Conservation (phyloP, 805 yeast species). For the Komagataella pseudopastoris region DNA sequence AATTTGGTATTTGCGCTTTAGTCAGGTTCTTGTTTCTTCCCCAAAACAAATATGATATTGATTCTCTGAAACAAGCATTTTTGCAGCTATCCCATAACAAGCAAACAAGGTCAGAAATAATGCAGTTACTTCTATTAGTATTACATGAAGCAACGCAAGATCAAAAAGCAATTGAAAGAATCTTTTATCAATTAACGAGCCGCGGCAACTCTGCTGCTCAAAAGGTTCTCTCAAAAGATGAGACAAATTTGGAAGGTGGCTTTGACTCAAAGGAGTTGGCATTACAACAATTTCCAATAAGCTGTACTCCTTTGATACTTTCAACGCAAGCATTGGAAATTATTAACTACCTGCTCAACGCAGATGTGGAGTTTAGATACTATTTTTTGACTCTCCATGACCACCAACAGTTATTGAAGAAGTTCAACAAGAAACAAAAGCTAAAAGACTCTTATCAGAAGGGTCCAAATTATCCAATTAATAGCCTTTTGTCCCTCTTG, state of each 20-base stretch:
- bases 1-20: slow-evolving; percentile 61
- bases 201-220: slow-evolving; percentile 24
- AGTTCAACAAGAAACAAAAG: slow-evolving; percentile 15
- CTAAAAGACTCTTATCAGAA: slow-evolving; percentile 19
- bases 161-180: slow-evolving; percentile 45
- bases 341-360: slow-evolving; percentile 54
- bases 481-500: slow-evolving; percentile 47
- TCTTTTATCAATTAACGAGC: slow-evolving; percentile 41
- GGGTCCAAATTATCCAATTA: slow-evolving; percentile 56
- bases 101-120: slow-evolving; percentile 64
- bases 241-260: slow-evolving; percentile 4
- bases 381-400: slow-evolving; percentile 76
- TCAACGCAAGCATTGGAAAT: slow-evolving; percentile 72
- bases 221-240: slow-evolving; percentile 4
- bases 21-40: slow-evolving; percentile 64
- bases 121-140: slow-evolving; percentile 53
- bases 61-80: slow-evolving; percentile 49
- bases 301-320: slow-evolving; percentile 53
- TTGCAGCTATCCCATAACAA: slow-evolving; percentile 60
- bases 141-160: slow-evolving; percentile 64
- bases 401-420: slow-evolving; percentile 20
- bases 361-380: slow-evolving; percentile 52
- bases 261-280: slow-evolving; percentile 2
- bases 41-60: slow-evolving; percentile 48
- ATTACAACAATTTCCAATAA: slow-evolving; percentile 32